A percentile compares a stretch with the other conserved stretches of the same genome.
These are phyloP conservation scores for Blattamonas nauphoetae DNA, from an alignment of 78 protist genomes.

Conservation along the genomic window DNA sequence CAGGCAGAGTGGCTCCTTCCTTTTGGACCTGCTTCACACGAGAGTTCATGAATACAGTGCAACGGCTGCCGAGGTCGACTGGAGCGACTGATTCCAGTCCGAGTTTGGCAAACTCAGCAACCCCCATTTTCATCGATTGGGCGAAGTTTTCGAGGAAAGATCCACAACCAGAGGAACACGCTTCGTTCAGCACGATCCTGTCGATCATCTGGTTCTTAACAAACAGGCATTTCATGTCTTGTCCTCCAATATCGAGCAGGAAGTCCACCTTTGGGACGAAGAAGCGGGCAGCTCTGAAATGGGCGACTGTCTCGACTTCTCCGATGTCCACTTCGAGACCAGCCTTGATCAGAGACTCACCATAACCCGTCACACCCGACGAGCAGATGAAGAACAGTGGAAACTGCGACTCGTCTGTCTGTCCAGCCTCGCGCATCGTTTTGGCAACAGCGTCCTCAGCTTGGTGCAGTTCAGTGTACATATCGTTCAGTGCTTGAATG, in stretches of 20 bases:
- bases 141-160: slow-evolving; percentile 8
- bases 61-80: slow-evolving; percentile 19
- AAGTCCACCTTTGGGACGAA: slow-evolving; percentile 16
- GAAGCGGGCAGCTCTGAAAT: slow-evolving; percentile 7
- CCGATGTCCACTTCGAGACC: neutral
- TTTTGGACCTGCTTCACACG: slow-evolving; percentile 31
- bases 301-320: slow-evolving; percentile 24
- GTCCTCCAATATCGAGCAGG: slow-evolving; percentile 31
- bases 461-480: neutral
- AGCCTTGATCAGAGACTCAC: neutral
- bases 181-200: slow-evolving; percentile 19
- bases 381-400: neutral
- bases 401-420: neutral
- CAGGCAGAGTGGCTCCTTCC: slow-evolving; percentile 6
- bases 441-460: neutral
- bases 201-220: neutral
- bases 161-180: slow-evolving; percentile 33
- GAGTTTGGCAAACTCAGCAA: neutral
- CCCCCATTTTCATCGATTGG: neutral
- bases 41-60: slow-evolving; percentile 32
- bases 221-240: slow-evolving; percentile 21
- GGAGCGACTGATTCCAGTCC: neutral
- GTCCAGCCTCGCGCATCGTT: neutral
- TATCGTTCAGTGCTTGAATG: neutral
- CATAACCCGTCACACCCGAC: slow-evolving; percentile 27